These are phyloP conservation scores for Shiraia sp. DNA, from an alignment of 2,329 filamentous ascomycete genomes.

Conservation along the genomic window DNA sequence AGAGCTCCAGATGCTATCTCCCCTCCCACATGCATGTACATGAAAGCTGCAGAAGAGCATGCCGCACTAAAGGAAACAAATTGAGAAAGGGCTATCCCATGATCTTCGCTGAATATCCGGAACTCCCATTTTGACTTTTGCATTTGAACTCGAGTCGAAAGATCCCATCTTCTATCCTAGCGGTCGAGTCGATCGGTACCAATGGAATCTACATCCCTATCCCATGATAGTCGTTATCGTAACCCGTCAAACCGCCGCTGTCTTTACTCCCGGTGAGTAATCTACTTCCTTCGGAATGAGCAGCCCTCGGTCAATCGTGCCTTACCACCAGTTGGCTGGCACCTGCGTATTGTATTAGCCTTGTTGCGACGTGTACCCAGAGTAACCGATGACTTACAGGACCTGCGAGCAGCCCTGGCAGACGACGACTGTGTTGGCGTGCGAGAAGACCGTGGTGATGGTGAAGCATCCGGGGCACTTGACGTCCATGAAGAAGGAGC, in stretches of 20 bases:
- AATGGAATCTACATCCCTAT: conserved; percentile 46
- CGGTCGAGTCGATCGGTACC: conserved; percentile 47
- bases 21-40: conserved; percentile 50
- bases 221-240: conserved; percentile 45
- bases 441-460: conserved; percentile 99
- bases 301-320: conserved; percentile 98
- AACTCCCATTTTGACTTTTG: conserved; percentile 49
- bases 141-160: conserved; percentile 46
- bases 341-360: conserved; percentile 50
- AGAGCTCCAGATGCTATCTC: conserved; percentile 49
- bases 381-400: conserved; percentile 54
- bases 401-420: conserved; percentile 99
- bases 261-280: conserved; percentile 34
- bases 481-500: conserved; percentile 99
- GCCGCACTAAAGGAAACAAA: conserved; percentile 45
- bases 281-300: conserved; percentile 99
- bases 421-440: conserved; percentile 99
- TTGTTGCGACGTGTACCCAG: conserved; percentile 6
- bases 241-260: conserved; percentile 40
- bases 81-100: conserved; percentile 43
- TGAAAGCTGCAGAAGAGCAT: conserved; percentile 44
- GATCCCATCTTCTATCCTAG: conserved; percentile 50
- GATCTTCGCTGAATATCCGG: conserved; percentile 51
- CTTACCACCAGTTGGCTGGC: conserved; percentile 99
- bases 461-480: conserved; percentile 99